These are phyloP conservation scores for Fistulinella prunicolor DNA, from an alignment of 768 basidiomycete genomes.

Conservation along the genomic window DNA sequence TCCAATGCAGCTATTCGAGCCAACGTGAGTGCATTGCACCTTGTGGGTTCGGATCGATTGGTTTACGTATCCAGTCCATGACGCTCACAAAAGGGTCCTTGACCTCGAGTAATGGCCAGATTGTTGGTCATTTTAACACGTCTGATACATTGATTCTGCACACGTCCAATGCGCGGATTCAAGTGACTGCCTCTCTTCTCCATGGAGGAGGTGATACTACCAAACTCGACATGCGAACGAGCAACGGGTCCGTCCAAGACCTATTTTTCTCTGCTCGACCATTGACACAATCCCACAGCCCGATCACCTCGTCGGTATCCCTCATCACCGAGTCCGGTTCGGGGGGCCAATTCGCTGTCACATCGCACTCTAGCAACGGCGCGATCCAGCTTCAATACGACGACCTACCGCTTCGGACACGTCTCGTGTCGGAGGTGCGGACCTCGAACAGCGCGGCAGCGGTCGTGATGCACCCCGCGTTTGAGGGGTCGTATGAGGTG, in stretches of 20 bases:
- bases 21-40: slow-evolving; percentile 22
- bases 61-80: slow-evolving; percentile 28
- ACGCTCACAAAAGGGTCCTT: slow-evolving; percentile 20
- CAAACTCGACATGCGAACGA: slow-evolving; percentile 20
- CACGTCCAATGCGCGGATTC: slow-evolving; percentile 37
- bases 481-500: slow-evolving; percentile 39
- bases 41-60: too few relatives aligned
- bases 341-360: slow-evolving; percentile 33
- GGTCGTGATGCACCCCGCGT: slow-evolving; percentile 34
- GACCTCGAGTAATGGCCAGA: slow-evolving; percentile 33
- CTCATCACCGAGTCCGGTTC: slow-evolving; percentile 28
- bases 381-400: slow-evolving; percentile 26
- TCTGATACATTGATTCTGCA: slow-evolving; percentile 25
- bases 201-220: not conserved
- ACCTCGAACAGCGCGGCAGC: slow-evolving; percentile 34
- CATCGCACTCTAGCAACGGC: slow-evolving; percentile 34
- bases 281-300: slow-evolving; percentile 8
- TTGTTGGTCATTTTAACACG: slow-evolving; percentile 38
- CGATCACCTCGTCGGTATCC: slow-evolving; percentile 17
- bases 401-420: slow-evolving; percentile 28
- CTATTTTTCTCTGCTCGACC: not conserved
- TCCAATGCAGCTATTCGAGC: slow-evolving; percentile 27
- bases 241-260: slow-evolving; percentile 16
- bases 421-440: slow-evolving; percentile 29
- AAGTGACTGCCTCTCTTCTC: slow-evolving; percentile 25